Conservation (phyloP, 2,329 filamentous ascomycete species). For the Plenodomus lindquistii region DNA sequence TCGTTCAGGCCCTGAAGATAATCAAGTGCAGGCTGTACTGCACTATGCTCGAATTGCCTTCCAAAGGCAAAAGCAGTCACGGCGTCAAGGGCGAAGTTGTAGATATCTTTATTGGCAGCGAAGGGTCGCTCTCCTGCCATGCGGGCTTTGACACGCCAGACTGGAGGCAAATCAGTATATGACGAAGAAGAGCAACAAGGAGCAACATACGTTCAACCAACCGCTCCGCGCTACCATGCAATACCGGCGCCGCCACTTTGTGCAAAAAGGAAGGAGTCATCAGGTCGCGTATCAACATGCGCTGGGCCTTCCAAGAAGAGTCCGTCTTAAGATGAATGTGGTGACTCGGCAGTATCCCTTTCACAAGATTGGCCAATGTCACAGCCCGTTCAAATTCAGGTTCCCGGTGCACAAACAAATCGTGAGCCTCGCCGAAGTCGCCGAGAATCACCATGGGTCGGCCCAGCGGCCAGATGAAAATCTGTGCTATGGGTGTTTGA, state of each 20-base stretch:
- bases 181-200: no score
- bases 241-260: conserved; percentile 38
- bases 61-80: conserved; percentile 16
- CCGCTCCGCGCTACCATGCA: conserved; percentile 33
- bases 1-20: conserved; percentile 5
- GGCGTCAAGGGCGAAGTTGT: conserved; percentile 16
- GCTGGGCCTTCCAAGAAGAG: conserved; percentile 36
- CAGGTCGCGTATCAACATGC: conserved; percentile 44
- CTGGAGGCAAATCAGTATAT: conserved; percentile 42
- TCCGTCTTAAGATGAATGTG: conserved; percentile 40
- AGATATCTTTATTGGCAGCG: conserved; percentile 36
- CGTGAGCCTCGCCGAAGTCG: not conserved
- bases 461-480: conserved; percentile 42
- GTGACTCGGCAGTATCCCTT: conserved; percentile 38
- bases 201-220: no score
- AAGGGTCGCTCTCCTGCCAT: conserved; percentile 41
- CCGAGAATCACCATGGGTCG: not conserved
- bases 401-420: conserved; percentile 45
- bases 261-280: conserved; percentile 46
- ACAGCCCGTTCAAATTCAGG: conserved; percentile 53
- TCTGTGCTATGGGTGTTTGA: conserved; percentile 42
- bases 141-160: conserved; percentile 41
- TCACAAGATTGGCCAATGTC: conserved; percentile 36
- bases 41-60: conserved; percentile 1
- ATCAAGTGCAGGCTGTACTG: conserved; percentile 8